A percentile compares a stretch with the other conserved stretches of the same genome.
These are phyloP conservation scores for Xylaria castorea DNA, from an alignment of 495 filamentous ascomycete species.

Conservation along the genomic window DNA sequence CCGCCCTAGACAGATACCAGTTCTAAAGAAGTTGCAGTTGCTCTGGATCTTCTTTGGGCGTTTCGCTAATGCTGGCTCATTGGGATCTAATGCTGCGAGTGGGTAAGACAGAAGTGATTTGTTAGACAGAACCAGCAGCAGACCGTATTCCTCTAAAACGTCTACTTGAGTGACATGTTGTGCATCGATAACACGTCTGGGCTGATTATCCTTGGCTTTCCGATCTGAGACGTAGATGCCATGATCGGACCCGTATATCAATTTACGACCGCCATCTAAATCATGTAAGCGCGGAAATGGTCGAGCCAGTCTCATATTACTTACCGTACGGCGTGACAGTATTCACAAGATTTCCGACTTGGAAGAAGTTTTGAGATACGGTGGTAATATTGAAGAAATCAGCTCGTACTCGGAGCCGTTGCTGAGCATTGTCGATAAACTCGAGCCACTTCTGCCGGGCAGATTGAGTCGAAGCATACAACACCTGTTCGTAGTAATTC, in stretches of 20 bases:
- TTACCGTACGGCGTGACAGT: constrained; percentile 88
- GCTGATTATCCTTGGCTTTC: constrained; percentile 77
- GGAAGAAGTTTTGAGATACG: constrained; percentile 86
- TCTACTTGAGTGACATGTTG: constrained; percentile 93
- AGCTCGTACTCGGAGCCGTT: constrained; percentile 80
- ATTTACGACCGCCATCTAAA: constrained; percentile 87
- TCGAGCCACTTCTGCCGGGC: constrained; percentile 94
- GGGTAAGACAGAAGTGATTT: constrained; percentile 89
- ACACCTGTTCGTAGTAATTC: constrained; percentile 90
- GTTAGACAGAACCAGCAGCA: constrained; percentile 91
- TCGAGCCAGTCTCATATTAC: constrained; percentile 33
- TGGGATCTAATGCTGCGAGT: constrained; percentile 79
- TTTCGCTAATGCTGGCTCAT: constrained; percentile 79
- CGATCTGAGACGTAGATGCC: constrained; percentile 93
- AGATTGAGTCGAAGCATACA: constrained; percentile 82
- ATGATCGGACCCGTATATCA: constrained; percentile 91
- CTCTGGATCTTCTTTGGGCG: constrained; percentile 96
- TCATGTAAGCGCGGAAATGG: constrained; percentile 41
- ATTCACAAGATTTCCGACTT: constrained; percentile 80
- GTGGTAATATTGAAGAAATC: constrained; percentile 93
- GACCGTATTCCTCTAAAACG: constrained; percentile 90
- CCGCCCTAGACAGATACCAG: constrained; percentile 90
- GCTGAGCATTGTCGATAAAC: constrained; percentile 88
- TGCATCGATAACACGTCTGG: constrained; percentile 83
- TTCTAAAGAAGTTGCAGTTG: constrained; percentile 97